Evolutionary conservation across 192 early-diverging fungal species (phyloP), one percentile per base, ranked within the genome.

Genomic region (Rhizoclosmatium globosum): DNA sequence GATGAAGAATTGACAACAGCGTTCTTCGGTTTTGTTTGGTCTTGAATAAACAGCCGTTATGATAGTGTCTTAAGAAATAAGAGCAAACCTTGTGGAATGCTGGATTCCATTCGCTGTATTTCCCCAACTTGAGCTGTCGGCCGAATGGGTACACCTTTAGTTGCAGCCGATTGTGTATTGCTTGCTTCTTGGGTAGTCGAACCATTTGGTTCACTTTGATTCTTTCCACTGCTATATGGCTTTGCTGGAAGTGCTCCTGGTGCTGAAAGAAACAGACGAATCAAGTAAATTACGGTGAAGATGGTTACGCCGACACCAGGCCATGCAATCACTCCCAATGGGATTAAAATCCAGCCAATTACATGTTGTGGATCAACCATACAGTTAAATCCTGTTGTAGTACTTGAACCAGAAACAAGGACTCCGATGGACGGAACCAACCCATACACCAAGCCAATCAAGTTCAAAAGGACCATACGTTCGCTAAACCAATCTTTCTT

Each of bases 401-500:
- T 7, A 68, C 17, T 45, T 21, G n/a, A 3, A 9, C 39, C 39
- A 7, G 45, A 19, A 17, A 45, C 67, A 21, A 46, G 9, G 9
- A 68, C 13, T 7, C 45, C 39, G 67, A 68, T 68, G 1, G 67
- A 2, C 15, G 67, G 67, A 17, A 68, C 31, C 3, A 13, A 11
- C 0, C 43, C 42, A 2, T 39, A 68, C 2, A 68, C 15, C 9
- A 68, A 2, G 2, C 17, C 39, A 17, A 15, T n/a, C 9, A 46
- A 3, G 9, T 46, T 11, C 4, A 68, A 17, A 11, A 68, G 9
- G 11, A 46, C 7, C 43, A 46, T 46, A 7, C 67, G 67, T 17
- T 68, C 67, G 45, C n/a, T 31, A 19, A 68, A 46, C 67, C 67
- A 68, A 17, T 68, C 67, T 39, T 68, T 68, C 11, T 45, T 15